Percentiles rank a stretch among this genome's conserved stretches.
phyloP scores from a whole-genome alignment of 2,329 filamentous ascomycete genomes.

The Tetracladium maxilliforme region DNA sequence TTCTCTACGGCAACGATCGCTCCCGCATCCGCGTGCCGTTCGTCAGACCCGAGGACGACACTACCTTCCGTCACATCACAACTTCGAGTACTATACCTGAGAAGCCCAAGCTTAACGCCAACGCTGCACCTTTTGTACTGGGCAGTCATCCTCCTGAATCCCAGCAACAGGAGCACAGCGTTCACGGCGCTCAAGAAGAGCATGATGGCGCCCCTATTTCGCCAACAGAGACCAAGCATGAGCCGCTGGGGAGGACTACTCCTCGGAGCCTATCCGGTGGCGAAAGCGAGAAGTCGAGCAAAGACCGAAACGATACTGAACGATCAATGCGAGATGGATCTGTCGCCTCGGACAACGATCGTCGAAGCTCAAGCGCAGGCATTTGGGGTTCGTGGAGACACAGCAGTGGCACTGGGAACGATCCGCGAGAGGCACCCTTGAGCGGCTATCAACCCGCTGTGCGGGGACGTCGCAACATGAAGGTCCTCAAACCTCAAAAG shows the following conservation, averaged over 20 bases:
- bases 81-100: constrained; percentile 42
- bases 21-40: constrained; percentile 84
- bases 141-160: not conserved
- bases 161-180: not conserved
- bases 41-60: constrained; percentile 80
- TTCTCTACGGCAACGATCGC: constrained; percentile 72
- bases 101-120: constrained; percentile 39
- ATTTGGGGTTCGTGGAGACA: constrained; percentile 64
- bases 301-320: constrained; percentile 4
- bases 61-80: constrained; percentile 61
- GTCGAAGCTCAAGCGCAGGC: constrained; percentile 33
- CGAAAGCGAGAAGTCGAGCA: too few relatives aligned
- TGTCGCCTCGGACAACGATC: constrained; percentile 10
- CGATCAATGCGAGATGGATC: not conserved
- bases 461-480: constrained; percentile 60
- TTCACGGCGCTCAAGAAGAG: not conserved
- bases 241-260: too few relatives aligned
- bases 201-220: constrained; percentile 7
- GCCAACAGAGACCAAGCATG: constrained; percentile 4
- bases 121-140: constrained; percentile 13
- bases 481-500: constrained; percentile 72
- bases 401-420: constrained; percentile 24
- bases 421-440: constrained; percentile 36
- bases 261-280: too few relatives aligned
- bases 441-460: constrained; percentile 58